Evolutionary conservation across 139 green algal genomes (phyloP).

Genomic region (Choricystis sp.): DNA sequence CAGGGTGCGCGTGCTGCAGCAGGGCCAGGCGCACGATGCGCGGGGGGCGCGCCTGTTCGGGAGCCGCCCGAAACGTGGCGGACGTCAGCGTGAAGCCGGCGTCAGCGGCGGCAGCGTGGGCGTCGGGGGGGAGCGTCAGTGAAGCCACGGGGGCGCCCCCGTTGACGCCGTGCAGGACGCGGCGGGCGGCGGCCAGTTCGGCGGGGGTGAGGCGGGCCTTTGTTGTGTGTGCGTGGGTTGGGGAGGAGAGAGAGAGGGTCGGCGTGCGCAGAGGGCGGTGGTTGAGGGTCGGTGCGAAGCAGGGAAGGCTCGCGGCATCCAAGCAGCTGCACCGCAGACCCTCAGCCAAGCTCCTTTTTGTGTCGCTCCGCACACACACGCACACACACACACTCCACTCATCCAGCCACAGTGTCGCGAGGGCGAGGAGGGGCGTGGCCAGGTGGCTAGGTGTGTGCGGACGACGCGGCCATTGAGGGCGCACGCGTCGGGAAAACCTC

Average conservation of each 20-base stretch:
- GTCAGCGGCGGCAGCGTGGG: background rate
- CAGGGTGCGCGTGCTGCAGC: constrained; percentile 67
- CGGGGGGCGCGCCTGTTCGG: constrained; percentile 62
- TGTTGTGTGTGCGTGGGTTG: no score
- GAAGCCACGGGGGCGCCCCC: constrained; percentile 28
- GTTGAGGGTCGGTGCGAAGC: no score
- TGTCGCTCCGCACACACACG: no score
- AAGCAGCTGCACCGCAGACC: no score
- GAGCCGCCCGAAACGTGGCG: constrained; percentile 53
- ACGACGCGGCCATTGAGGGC: no score
- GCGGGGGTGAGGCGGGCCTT: constrained; percentile 45
- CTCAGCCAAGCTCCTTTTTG: no score
- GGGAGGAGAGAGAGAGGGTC: background rate
- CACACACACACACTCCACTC: no score
- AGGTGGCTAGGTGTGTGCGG: no score
- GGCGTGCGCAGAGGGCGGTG: no score
- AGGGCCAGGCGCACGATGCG: constrained; percentile 64
- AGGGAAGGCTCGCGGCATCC: background rate
- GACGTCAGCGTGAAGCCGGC: constrained; percentile 49
- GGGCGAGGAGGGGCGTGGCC: no score
- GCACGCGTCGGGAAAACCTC: no score
- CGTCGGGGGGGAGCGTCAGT: constrained; percentile 12
- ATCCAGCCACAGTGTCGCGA: no score
- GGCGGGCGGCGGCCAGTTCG: constrained; percentile 44
- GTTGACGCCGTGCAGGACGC: constrained; percentile 67